These are phyloP conservation scores for Lactifluus subvellereus DNA, from an alignment of 768 basidiomycete genomes.

Conservation along the genomic window DNA sequence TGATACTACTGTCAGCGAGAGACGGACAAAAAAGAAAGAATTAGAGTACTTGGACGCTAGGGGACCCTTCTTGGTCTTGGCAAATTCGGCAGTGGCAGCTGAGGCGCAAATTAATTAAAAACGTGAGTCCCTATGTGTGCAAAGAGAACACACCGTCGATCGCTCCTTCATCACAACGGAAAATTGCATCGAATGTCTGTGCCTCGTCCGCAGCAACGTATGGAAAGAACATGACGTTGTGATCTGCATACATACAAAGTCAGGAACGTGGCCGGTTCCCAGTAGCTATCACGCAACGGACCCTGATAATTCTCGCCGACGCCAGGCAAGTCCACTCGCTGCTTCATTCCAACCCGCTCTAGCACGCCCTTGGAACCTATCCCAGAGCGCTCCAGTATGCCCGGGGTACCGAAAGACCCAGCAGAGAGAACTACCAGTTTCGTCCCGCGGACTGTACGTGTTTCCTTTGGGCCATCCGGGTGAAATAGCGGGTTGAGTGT, in stretches of 20 bases:
- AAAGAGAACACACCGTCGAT: constrained; percentile 21
- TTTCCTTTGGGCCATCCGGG: constrained; percentile 16
- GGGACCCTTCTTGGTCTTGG: constrained; percentile 39
- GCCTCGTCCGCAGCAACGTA: constrained; percentile 21
- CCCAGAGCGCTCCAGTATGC: constrained; percentile 50
- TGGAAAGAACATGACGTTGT: constrained; percentile 18
- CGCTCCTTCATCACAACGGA: constrained; percentile 16
- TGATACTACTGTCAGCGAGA: neutral
- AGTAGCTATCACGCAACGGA: constrained; percentile 4
- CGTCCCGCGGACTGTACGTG: constrained; percentile 28
- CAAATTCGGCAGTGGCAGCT: constrained; percentile 36
- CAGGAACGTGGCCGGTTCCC: neutral
- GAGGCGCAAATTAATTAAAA: neutral
- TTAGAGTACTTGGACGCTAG: constrained; percentile 52
- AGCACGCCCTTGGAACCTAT: constrained; percentile 35
- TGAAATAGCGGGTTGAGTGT: constrained; percentile 28
- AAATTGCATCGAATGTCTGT: constrained; percentile 25
- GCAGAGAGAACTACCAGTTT: constrained; percentile 37
- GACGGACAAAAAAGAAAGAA: neutral
- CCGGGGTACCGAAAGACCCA: constrained; percentile 41
- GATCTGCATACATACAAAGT: constrained; percentile 13
- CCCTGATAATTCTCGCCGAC: constrained; percentile 42
- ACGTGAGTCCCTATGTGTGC: neutral
- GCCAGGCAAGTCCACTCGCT: constrained; percentile 35
- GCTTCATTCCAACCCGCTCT: constrained; percentile 28